Base-by-base conservation (phyloP, 108 stramenopile genomes). In the Hondaea fermentalgiana region DNA sequence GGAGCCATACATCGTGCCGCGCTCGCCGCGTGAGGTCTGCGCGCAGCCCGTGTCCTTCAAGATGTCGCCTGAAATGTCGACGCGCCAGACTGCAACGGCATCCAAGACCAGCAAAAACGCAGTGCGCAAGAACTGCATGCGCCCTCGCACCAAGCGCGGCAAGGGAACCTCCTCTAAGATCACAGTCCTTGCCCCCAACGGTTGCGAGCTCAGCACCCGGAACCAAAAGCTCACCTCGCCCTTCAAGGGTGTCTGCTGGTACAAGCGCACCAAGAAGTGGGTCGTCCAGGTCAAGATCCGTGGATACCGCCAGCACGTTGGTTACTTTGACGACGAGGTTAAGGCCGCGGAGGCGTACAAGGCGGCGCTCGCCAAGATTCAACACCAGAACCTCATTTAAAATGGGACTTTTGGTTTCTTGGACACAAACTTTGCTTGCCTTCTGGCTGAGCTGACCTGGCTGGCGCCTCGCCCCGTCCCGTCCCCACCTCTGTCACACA, bases 211-310 rank as follows among this genome's bases (percentile, higher is more conserved):
- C 14, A 83, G 72, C 72, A 83, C 72, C 17, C 19, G 49, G 6
- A 83, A 83, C 8, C 49, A 45, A 21, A 45, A 45, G 72, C 19
- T 83, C 12, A 83, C 72, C 6, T 51, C 47, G 14, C 44, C 21
- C 21, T 83, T 83, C 49, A 83, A 83, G 72, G 72, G 72, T 21
- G 72, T 83, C 1, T 83, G 72, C 72, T 83, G 72, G 72, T 83
- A 83, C 72, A 83, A 83, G 72, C 72, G 72, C 2, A 83, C 72
- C 72, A 83, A 83, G 25, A 83, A 83, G 21, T 83, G 72, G 72
- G 72, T 83, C 47, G 72, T 83, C 21, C 72, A 83, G 72, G 72
- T 83, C n/a, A 83, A 83, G 72, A 83, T 51, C 14, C 72, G 49
- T 10, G 49, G 49, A 5, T 25, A 25, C 49, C 72, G 72, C 49